phyloP scores from a whole-genome alignment of 495 filamentous ascomycete genomes.

The Polyplosphaeria fusca region DNA sequence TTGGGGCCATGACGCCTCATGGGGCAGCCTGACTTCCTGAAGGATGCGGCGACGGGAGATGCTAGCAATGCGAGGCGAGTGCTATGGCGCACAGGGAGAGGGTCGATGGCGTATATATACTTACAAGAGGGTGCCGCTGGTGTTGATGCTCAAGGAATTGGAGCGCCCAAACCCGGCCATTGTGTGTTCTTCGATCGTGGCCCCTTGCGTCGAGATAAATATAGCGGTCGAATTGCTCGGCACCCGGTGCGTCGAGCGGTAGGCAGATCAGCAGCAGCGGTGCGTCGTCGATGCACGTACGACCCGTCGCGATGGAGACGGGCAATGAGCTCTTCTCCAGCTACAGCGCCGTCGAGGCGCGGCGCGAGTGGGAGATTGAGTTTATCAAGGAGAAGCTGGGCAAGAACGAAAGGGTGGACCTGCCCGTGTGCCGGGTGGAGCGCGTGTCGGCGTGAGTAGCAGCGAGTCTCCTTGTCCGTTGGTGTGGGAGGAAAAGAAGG shows the following conservation, averaged over 20 bases:
- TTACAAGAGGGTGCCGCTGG: conserved; percentile 69
- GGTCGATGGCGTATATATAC: conserved; percentile 34
- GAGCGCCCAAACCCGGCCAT: conserved; percentile 47
- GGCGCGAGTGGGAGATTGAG: conserved; percentile 28
- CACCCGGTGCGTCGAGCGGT: not conserved
- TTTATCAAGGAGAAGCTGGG: conserved; percentile 29
- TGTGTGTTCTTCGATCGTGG: conserved; percentile 7
- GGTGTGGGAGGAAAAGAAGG: too few relatives aligned
- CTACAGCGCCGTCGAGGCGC: conserved; percentile 25
- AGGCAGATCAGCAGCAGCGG: conserved; percentile 1
- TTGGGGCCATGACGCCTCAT: not conserved
- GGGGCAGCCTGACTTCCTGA: conserved; percentile 6
- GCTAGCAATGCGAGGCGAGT: not conserved
- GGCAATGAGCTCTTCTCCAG: conserved; percentile 21
- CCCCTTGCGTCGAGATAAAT: not conserved
- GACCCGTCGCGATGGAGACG: conserved; percentile 7
- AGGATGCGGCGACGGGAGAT: conserved; percentile 13
- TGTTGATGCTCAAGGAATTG: conserved; percentile 78
- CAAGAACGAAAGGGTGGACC: conserved; percentile 14
- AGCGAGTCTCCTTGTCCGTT: too few relatives aligned
- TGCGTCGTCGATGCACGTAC: conserved; percentile 2
- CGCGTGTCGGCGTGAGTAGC: conserved; percentile 20
- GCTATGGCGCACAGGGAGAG: not conserved
- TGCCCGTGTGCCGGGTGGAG: conserved; percentile 24
- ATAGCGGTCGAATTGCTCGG: too few relatives aligned